Evolutionary conservation across 257 asterid genomes (phyloP).

Genomic region (Solanum dulcamara): DNA sequence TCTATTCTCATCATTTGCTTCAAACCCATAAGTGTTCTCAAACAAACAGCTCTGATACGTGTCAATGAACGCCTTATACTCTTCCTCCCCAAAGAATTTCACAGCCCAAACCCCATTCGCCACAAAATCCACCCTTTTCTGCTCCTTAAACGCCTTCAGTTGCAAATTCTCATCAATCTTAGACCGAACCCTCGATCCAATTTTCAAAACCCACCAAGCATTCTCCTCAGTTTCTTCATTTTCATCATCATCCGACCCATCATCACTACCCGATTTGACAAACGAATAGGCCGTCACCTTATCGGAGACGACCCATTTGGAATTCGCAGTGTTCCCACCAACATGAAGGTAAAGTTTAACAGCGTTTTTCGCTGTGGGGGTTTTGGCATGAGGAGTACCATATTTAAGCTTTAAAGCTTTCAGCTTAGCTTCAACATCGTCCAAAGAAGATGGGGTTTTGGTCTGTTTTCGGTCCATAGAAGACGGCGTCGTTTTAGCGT

Average conservation of each 20-base stretch:
- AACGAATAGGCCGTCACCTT: conserved; percentile 42
- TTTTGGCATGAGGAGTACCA: conserved; percentile 6
- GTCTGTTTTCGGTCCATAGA: conserved; percentile 30
- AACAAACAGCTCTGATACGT: conserved; percentile 59
- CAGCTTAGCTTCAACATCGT: conserved; percentile 69
- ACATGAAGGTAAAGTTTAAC: conserved; percentile 57
- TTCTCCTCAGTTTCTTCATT: conserved; percentile 25
- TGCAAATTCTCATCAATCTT: conserved; percentile 57
- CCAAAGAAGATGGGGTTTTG: conserved; percentile 58
- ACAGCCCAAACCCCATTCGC: conserved; percentile 83
- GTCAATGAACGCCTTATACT: conserved; percentile 38
- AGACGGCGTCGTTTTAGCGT: conserved; percentile 43
- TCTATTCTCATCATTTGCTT: conserved; percentile 66
- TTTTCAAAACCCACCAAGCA: conserved; percentile 52
- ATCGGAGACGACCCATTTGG: conserved; percentile 68
- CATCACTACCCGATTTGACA: conserved; percentile 25
- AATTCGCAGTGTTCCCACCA: conserved; percentile 41
- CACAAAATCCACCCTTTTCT: conserved; percentile 75
- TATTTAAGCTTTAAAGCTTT: conserved; percentile 81
- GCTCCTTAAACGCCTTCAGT: conserved; percentile 60
- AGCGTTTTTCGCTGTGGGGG: conserved; percentile 32
- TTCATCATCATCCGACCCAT: conserved; percentile 36
- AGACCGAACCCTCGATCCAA: conserved; percentile 56
- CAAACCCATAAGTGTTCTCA: conserved; percentile 76
- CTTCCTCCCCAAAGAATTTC: conserved; percentile 46